phyloP scores from a whole-genome alignment of 2,329 filamentous ascomycete genomes.

The Fusarium virguliforme region DNA sequence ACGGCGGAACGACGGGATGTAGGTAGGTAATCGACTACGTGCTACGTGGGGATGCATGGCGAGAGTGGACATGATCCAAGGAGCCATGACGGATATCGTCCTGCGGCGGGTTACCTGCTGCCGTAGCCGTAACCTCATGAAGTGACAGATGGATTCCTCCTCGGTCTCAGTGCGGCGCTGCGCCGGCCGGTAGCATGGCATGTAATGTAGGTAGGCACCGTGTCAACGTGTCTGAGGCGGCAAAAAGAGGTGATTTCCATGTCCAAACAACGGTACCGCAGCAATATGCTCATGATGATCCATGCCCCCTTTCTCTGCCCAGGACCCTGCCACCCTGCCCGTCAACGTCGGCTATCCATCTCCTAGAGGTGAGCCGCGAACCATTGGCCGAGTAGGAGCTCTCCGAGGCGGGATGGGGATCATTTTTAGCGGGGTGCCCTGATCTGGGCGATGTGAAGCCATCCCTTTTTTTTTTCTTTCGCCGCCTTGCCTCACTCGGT shows the following conservation, averaged over 20 bases:
- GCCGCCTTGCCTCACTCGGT: constrained; percentile 6
- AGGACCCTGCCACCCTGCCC: background rate
- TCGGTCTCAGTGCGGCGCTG: constrained; percentile 45
- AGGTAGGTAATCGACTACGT: constrained; percentile 27
- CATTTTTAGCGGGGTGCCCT: constrained; percentile 39
- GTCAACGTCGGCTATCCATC: constrained; percentile 23
- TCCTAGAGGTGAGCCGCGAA: constrained; percentile 29
- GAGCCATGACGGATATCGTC: constrained; percentile 2
- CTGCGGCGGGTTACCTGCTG: background rate
- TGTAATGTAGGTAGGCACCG: constrained; percentile 2
- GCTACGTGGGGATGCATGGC: constrained; percentile 30
- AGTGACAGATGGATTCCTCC: constrained; percentile 12
- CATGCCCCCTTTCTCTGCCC: constrained; percentile 16
- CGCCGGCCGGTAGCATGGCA: constrained; percentile 33
- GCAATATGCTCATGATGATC: constrained; percentile 23
- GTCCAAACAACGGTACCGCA: constrained; percentile 16
- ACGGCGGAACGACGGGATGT: constrained; percentile 18
- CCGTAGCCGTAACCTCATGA: background rate
- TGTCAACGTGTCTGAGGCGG: constrained; percentile 26
- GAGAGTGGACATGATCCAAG: constrained; percentile 22
- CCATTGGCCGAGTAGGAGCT: constrained; percentile 27
- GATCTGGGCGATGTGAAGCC: constrained; percentile 38
- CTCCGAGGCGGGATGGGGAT: constrained; percentile 34
- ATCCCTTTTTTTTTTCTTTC: constrained; percentile 6
- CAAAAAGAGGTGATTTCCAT: constrained; percentile 33